phyloP scores from a whole-genome alignment of 148 eudicot genomes.

The Suaeda aralocaspica region DNA sequence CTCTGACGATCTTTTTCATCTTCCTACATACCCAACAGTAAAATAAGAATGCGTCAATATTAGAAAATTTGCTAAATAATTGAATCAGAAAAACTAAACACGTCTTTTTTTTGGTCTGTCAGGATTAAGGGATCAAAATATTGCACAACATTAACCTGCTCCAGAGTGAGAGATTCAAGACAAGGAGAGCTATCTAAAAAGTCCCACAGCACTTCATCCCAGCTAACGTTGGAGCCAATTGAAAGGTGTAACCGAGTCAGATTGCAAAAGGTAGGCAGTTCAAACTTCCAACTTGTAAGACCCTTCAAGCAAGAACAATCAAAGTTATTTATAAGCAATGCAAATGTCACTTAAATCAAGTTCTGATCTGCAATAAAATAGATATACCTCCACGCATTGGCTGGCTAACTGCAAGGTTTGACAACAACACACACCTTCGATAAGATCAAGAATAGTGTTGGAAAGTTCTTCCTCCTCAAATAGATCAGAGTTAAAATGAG shows the following conservation, averaged over 20 bases:
- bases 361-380: not conserved
- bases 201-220: not conserved
- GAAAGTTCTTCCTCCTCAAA: constrained; percentile 12
- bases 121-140: not conserved
- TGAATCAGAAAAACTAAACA: no score
- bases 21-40: not conserved
- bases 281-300: constrained; percentile 6
- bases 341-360: not conserved
- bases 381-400: constrained; percentile 28
- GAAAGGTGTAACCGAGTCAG: constrained; percentile 2
- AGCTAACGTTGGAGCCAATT: not conserved
- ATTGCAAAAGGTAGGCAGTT: not conserved
- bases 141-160: constrained; percentile 6
- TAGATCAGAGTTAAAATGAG: constrained; percentile 11
- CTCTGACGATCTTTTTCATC: no score
- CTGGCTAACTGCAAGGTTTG: constrained; percentile 20
- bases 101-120: no score
- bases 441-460: constrained; percentile 8
- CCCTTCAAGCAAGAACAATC: constrained; percentile 20
- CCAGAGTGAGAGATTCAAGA: constrained; percentile 5
- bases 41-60: not conserved
- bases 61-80: not conserved
- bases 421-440: constrained; percentile 17
- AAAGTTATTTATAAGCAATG: not conserved
- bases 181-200: constrained; percentile 5